These are phyloP conservation scores for Catunica adiposa DNA, from an alignment of 2,329 filamentous ascomycete species.

Conservation along the genomic window DNA sequence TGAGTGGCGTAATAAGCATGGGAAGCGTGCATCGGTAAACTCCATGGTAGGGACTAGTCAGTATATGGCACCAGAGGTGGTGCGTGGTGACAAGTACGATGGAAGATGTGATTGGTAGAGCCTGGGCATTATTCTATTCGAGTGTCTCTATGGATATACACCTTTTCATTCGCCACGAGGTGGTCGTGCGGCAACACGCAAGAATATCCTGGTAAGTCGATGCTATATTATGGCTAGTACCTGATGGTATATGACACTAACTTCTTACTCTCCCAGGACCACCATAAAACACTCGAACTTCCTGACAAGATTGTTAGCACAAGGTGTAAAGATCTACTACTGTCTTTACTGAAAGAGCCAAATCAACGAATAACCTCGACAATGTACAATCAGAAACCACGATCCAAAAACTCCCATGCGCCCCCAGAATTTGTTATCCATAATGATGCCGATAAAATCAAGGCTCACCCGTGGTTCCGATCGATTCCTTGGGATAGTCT, in stretches of 20 bases:
- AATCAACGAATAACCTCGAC: constrained; percentile 59
- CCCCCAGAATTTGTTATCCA: constrained; percentile 42
- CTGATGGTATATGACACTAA: background rate
- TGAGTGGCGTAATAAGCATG: constrained; percentile 51
- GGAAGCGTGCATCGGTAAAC: constrained; percentile 56
- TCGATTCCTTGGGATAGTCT: constrained; percentile 63
- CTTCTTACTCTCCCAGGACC: constrained; percentile 34
- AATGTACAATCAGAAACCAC: constrained; percentile 53
- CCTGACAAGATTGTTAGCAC: constrained; percentile 49
- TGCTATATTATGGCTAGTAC: constrained; percentile 18
- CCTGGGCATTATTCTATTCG: constrained; percentile 82
- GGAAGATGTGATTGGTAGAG: constrained; percentile 96
- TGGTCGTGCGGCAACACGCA: constrained; percentile 59
- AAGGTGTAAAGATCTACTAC: constrained; percentile 63
- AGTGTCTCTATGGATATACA: constrained; percentile 84
- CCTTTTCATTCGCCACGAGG: constrained; percentile 71
- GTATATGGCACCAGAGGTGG: constrained; percentile 95
- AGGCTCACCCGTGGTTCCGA: constrained; percentile 70
- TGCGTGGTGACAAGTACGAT: constrained; percentile 68
- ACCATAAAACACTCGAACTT: constrained; percentile 54
- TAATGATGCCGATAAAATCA: constrained; percentile 79
- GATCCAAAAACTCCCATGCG: constrained; percentile 17
- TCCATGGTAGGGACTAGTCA: constrained; percentile 91
- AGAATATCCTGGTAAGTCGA: constrained; percentile 53
- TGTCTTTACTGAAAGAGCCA: constrained; percentile 54